Evolutionary conservation across 192 early-diverging fungal species (phyloP).

Genomic region (Rhizoclosmatium globosum): DNA sequence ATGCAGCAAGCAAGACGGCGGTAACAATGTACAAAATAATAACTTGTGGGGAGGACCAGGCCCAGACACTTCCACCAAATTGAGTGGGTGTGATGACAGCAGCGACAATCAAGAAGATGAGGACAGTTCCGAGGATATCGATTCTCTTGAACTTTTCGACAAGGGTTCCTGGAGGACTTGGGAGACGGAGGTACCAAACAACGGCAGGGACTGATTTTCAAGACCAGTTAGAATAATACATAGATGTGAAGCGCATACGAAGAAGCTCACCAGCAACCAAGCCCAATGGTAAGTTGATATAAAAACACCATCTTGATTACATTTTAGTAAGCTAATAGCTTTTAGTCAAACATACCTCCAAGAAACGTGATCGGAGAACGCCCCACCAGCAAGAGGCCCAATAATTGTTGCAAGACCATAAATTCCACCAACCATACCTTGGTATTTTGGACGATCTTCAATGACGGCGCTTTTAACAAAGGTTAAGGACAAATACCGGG

Average conservation of each 20-base stretch:
- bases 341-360: too few relatives aligned
- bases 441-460: slow-evolving; percentile 1
- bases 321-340: too few relatives aligned
- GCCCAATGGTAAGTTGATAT: slow-evolving; percentile 76
- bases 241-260: too few relatives aligned
- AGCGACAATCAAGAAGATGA: slow-evolving; percentile 59
- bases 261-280: too few relatives aligned
- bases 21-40: slow-evolving; percentile 72
- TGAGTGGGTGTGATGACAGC: slow-evolving; percentile 67
- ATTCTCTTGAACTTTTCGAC: slow-evolving; percentile 64
- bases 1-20: slow-evolving; percentile 61
- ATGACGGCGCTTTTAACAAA: background rate
- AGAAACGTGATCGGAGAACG: slow-evolving; percentile 69
- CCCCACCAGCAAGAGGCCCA: slow-evolving; percentile 88
- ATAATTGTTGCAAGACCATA: slow-evolving; percentile 82
- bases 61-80: slow-evolving; percentile 72
- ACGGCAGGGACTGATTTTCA: slow-evolving; percentile 66
- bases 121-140: slow-evolving; percentile 63
- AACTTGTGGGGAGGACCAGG: slow-evolving; percentile 62
- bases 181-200: slow-evolving; percentile 47
- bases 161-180: slow-evolving; percentile 66
- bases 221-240: too few relatives aligned
- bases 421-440: slow-evolving; percentile 80
- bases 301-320: slow-evolving; percentile 59
- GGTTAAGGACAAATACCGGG: too few relatives aligned